A percentile compares a stretch with the other conserved stretches of the same genome.
Conservation (phyloP, 208 protist species). For the Wallacemonas sp. region DNA sequence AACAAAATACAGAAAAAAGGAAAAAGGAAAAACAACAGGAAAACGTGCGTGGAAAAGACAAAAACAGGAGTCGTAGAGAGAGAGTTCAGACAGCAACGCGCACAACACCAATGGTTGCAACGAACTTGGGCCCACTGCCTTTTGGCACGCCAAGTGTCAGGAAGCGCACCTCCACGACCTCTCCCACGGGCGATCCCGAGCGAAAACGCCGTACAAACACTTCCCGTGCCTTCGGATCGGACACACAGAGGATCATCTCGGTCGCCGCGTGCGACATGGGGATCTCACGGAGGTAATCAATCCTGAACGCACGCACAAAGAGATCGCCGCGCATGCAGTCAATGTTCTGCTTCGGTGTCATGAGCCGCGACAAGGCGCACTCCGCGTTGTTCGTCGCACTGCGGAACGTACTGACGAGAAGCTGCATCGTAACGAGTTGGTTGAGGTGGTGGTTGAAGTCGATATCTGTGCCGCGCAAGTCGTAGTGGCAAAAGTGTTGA, state of each 20-base stretch:
- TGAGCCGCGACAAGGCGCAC: conserved; percentile 34
- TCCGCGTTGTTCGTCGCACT: conserved; percentile 26
- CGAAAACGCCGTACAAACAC: conserved; percentile 18
- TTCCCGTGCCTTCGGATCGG: not conserved
- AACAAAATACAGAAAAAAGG: not conserved
- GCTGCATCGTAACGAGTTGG: conserved; percentile 50
- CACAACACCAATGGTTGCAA: conserved; percentile 45
- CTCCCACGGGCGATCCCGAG: not conserved
- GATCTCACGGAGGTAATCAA: conserved; percentile 75
- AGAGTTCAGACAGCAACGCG: conserved; percentile 21
- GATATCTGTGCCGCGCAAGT: conserved; percentile 64
- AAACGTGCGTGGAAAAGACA: conserved; percentile 7
- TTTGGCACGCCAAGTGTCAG: conserved; percentile 34
- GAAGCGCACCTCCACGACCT: conserved; percentile 42
- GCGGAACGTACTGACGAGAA: conserved; percentile 63
- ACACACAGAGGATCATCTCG: conserved; percentile 26
- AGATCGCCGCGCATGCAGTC: conserved; percentile 37
- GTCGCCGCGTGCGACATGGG: conserved; percentile 34
- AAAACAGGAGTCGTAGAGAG: not conserved
- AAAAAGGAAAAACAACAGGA: conserved; percentile 11
- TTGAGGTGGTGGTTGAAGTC: conserved; percentile 84
- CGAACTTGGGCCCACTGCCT: conserved; percentile 17
- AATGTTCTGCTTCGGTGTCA: conserved; percentile 8
- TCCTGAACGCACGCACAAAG: conserved; percentile 51
- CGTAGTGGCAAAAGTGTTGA: conserved; percentile 11